Evolutionary conservation across 306 rosid species (phyloP).

Genomic region (Cucumis hystrix): DNA sequence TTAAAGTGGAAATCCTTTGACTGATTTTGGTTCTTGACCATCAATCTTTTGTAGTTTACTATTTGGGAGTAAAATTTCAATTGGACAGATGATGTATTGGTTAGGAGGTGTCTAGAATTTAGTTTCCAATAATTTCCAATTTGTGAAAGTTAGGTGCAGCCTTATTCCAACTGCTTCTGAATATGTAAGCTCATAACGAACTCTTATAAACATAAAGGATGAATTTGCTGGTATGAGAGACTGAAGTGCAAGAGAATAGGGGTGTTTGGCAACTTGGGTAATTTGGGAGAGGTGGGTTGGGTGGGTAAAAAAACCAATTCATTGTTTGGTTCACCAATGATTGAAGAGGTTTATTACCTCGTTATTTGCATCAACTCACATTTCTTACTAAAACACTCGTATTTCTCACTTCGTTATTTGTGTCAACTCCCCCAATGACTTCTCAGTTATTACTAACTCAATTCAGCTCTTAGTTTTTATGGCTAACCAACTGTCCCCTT

Average conservation of each 20-base stretch:
- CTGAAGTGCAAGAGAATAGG: background rate
- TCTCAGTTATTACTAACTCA: too few relatives aligned
- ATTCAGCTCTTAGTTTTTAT: too few relatives aligned
- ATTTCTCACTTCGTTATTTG: too few relatives aligned
- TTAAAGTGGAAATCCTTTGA: background rate
- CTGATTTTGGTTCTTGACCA: background rate
- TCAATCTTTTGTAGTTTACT: background rate
- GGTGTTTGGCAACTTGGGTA: too few relatives aligned
- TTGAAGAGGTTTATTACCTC: too few relatives aligned
- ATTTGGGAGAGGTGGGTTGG: too few relatives aligned
- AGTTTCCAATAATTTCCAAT: background rate
- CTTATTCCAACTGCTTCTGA: background rate
- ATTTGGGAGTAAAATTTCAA: background rate
- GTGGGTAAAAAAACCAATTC: too few relatives aligned
- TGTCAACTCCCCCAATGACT: too few relatives aligned
- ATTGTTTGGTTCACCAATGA: too few relatives aligned
- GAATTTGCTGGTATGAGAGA: background rate
- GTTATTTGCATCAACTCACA: too few relatives aligned
- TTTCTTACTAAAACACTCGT: too few relatives aligned
- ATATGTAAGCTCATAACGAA: background rate
- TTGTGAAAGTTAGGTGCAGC: background rate
- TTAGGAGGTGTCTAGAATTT: background rate
- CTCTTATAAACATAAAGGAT: background rate
- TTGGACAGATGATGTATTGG: background rate
- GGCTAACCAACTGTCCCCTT: too few relatives aligned